Conservation (phyloP, 768 basidiomycete genomes). For the Myochromella boudieri region DNA sequence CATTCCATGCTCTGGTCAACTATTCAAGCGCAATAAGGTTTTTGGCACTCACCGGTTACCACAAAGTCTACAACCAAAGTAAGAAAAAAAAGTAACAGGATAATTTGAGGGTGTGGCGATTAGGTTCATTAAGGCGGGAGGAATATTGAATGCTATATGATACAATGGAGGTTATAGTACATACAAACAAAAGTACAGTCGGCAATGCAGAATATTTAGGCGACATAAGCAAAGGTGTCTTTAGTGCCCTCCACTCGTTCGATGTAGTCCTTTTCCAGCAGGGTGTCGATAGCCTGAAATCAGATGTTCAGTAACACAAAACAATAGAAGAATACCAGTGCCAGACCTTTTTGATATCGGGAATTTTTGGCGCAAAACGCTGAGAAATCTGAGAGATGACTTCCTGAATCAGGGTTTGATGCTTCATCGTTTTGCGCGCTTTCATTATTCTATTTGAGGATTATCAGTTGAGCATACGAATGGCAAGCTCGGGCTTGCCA, state of each 20-base stretch:
- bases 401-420: slow-evolving; percentile 86
- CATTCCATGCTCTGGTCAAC: too few species aligned
- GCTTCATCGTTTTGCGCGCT: slow-evolving; percentile 93
- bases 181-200: slow-evolving; percentile 5
- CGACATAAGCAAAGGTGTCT: slow-evolving; percentile 83
- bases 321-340: slow-evolving; percentile 8
- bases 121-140: slow-evolving; percentile 9
- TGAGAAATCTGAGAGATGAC: slow-evolving; percentile 87
- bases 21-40: too few species aligned
- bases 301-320: slow-evolving; percentile 13
- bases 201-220: slow-evolving; percentile 38
- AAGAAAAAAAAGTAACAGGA: too few species aligned
- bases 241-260: slow-evolving; percentile 91
- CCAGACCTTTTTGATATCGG: slow-evolving; percentile 91
- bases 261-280: slow-evolving; percentile 97
- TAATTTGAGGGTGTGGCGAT: too few species aligned
- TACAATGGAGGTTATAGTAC: slow-evolving; percentile 11
- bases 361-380: slow-evolving; percentile 89
- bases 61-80: too few species aligned
- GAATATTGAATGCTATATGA: slow-evolving; percentile 47
- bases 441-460: slow-evolving; percentile 77
- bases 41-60: too few species aligned
- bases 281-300: slow-evolving; percentile 80
- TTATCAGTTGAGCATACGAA: not conserved
- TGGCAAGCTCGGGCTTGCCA: not conserved